phyloP scores from a whole-genome alignment of 2,329 filamentous ascomycete species.

The Rutstroemia sp. region DNA sequence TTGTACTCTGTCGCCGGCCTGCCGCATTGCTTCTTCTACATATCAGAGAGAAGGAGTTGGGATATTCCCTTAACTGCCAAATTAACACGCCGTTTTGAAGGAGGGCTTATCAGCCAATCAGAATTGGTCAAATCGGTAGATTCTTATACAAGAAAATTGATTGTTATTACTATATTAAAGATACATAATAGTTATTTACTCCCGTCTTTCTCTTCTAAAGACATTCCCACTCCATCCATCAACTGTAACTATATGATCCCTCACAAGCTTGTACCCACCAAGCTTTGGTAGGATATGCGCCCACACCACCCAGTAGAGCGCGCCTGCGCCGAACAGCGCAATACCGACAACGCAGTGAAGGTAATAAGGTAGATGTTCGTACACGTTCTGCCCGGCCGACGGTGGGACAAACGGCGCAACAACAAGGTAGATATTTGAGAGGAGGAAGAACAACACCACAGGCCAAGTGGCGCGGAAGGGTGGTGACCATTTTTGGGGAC shows the following conservation, averaged over 20 bases:
- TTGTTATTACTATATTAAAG: too few species aligned
- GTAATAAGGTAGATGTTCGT: conserved; percentile 48
- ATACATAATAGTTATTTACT: too few species aligned
- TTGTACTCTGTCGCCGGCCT: too few species aligned
- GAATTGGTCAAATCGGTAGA: too few species aligned
- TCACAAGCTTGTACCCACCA: conserved; percentile 48
- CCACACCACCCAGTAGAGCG: conserved; percentile 51
- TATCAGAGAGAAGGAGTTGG: too few species aligned
- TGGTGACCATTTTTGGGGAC: conserved; percentile 44
- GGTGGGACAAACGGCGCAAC: conserved; percentile 52
- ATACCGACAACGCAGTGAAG: conserved; percentile 52
- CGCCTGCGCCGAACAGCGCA: conserved; percentile 44
- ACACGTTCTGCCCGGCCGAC: conserved; percentile 43
- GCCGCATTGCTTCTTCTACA: too few species aligned
- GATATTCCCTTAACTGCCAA: too few species aligned
- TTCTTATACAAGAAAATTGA: too few species aligned
- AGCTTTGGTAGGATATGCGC: conserved; percentile 43
- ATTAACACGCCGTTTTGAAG: too few species aligned
- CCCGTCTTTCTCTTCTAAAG: neutral
- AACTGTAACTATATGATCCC: conserved; percentile 46
- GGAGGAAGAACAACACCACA: conserved; percentile 50
- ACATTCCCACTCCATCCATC: conserved; percentile 49
- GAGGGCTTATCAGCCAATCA: too few species aligned
- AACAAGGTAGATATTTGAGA: conserved; percentile 54
- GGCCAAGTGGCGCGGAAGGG: conserved; percentile 48